A percentile compares a stretch with the other conserved stretches of the same genome.
These are phyloP conservation scores for Lactarius quietus DNA, from an alignment of 768 basidiomycete genomes.

Conservation along the genomic window DNA sequence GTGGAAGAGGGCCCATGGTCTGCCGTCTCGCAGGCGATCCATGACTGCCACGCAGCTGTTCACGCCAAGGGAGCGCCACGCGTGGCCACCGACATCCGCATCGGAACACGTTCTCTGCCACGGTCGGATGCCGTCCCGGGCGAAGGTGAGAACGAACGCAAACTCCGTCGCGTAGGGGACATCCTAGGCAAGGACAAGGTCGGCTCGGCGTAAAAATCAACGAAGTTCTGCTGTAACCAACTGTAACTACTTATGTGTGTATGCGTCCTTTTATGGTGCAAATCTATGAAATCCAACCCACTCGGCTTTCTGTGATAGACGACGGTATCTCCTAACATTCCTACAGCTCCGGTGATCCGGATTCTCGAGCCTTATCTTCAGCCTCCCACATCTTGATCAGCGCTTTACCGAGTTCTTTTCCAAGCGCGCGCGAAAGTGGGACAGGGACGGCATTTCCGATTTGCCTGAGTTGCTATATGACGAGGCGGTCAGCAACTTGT, in stretches of 20 bases:
- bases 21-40: constrained; percentile 79
- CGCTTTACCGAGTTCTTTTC: constrained; percentile 43
- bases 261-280: neutral
- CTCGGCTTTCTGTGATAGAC: neutral
- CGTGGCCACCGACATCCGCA: constrained; percentile 90
- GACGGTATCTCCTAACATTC: neutral
- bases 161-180: constrained; percentile 77
- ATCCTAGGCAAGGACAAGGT: constrained; percentile 50
- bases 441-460: constrained; percentile 82
- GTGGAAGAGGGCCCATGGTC: constrained; percentile 76
- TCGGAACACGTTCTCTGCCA: constrained; percentile 69
- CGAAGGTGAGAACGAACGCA: constrained; percentile 65
- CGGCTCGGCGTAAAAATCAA: constrained; percentile 12
- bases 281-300: neutral
- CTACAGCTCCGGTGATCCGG: constrained; percentile 13
- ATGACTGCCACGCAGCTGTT: constrained; percentile 86
- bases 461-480: constrained; percentile 61
- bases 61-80: constrained; percentile 72
- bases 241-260: constrained; percentile 4
- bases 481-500: neutral
- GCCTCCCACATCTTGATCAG: constrained; percentile 35
- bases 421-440: constrained; percentile 62
- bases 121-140: constrained; percentile 49
- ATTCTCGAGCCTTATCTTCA: constrained; percentile 14
- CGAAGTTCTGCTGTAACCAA: neutral